A percentile compares a stretch with the other conserved stretches of the same genome.
Evolutionary conservation across 176 grass and related monocot species (phyloP).

Genomic region (Musa itinerans): DNA sequence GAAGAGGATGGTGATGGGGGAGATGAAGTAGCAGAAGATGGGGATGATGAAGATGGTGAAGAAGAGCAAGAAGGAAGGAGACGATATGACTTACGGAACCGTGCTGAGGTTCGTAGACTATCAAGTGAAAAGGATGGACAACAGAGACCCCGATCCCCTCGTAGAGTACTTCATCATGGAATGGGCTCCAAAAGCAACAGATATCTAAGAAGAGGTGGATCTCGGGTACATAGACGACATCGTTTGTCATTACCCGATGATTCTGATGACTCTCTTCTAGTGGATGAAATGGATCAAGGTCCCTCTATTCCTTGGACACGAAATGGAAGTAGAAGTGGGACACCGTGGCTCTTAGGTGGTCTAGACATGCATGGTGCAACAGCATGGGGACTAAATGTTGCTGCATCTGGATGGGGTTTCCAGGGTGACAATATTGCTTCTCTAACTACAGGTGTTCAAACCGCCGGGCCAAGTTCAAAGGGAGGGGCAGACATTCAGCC

Average conservation of each 20-base stretch:
- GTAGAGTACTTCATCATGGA: constrained; percentile 80
- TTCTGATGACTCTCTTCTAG: constrained; percentile 98
- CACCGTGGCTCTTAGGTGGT: constrained; percentile 74
- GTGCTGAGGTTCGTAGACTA: constrained; percentile 71
- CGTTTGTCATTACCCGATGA: constrained; percentile 81
- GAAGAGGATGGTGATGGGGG: constrained; percentile 80
- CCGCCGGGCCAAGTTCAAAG: constrained; percentile 98
- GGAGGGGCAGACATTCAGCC: constrained; percentile 98
- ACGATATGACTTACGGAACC: constrained; percentile 86
- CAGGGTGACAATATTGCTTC: constrained; percentile 58
- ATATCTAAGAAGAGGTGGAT: constrained; percentile 83
- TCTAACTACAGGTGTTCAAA: constrained; percentile 73
- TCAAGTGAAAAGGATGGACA: constrained; percentile 74
- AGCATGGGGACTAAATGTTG: constrained; percentile 88
- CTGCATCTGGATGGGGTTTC: constrained; percentile 89
- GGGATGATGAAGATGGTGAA: constrained; percentile 89
- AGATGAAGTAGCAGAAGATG: constrained; percentile 90
- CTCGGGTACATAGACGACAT: constrained; percentile 73
- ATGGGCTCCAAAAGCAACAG: constrained; percentile 63
- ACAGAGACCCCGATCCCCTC: constrained; percentile 59
- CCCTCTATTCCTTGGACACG: constrained; percentile 78
- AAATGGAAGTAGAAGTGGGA: constrained; percentile 48
- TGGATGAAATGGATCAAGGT: constrained; percentile 81
- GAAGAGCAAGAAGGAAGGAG: constrained; percentile 90
- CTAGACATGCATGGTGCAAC: constrained; percentile 78